Conservation (phyloP, 169 alveolate genomes). For the Cryptosporidium xiaoi region DNA sequence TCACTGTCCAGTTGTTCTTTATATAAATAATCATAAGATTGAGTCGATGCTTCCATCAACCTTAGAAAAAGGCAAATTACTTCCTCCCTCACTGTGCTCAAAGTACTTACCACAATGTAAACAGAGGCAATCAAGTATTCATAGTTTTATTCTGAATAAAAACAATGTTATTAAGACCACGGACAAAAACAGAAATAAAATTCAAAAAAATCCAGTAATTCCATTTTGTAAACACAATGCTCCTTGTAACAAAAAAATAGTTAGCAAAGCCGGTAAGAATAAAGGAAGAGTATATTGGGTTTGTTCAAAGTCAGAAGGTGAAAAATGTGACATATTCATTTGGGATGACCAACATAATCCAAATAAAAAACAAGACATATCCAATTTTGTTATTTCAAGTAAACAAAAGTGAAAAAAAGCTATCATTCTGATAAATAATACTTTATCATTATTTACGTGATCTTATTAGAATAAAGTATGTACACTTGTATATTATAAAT, state of each 20-base stretch:
- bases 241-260: slow-evolving; percentile 15
- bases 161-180: background rate
- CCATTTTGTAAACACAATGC: slow-evolving; percentile 45
- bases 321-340: slow-evolving; percentile 22
- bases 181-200: background rate
- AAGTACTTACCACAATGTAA: slow-evolving; percentile 44
- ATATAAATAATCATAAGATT: background rate
- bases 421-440: no score
- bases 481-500: no score
- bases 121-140: slow-evolving; percentile 17
- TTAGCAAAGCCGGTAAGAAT: slow-evolving; percentile 18
- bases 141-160: background rate
- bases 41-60: background rate
- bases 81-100: slow-evolving; percentile 36
- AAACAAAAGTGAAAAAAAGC: no score
- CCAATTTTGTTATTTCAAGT: background rate
- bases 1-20: slow-evolving; percentile 47
- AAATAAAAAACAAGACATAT: slow-evolving; percentile 7
- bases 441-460: no score
- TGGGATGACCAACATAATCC: slow-evolving; percentile 3
- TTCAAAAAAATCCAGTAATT: background rate
- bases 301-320: slow-evolving; percentile 45
- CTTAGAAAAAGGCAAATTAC: background rate
- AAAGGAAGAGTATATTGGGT: slow-evolving; percentile 43
- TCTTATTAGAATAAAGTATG: no score